Evolutionary conservation across 1,139 yeast genomes (phyloP), one percentile per base, ranked within the genome.

Genomic region (Suhomyces chickasaworum): DNA sequence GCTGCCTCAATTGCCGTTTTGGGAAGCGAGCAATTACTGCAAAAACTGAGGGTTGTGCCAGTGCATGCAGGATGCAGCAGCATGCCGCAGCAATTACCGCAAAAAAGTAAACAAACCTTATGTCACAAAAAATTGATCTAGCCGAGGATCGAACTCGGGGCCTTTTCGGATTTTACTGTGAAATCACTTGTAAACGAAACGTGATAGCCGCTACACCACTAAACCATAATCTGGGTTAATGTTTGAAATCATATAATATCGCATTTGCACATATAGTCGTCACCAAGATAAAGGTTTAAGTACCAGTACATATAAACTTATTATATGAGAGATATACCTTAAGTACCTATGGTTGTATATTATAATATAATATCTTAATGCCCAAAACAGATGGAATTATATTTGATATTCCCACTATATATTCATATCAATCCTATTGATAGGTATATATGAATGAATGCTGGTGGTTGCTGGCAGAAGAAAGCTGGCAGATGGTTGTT

Each of bases 131-230:
- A 45, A 43, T 41, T 54, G 58, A 54, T 54, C 58, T 54, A 54
- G 58, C 57, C 55, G 58, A 53, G 58, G 58, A 54, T 53, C 58
- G 57, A 56, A 56, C 60, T 54, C 60, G 58, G 59, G 60, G 59
- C 60, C 60, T 56, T 56, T 56, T 56, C 60, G 59, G 60, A 39
- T 45, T 53, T 56, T 54, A 53, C 57, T 53, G 55, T 48, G 52
- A 37, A 32, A 37, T 41, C 55, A 52, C 55, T 47, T 56, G 60
- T 56, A 56, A 56, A 56, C 59, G 60, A 56, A 56, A 56, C 60
- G 60, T 56, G 60, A 56, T 56, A 56, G 60, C 60, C 60, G 60
- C 60, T 56, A 56, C 60, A 56, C 53, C 53, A 50, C 53, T 50
- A 50, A 50, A 50, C 53, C 53, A 44, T 23, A 18, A 35, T 41